Evolutionary conservation across 371 early-diverging fungal genomes (phyloP), one percentile per base, ranked within the genome.

Genomic region (Syncephalastrum racemosum): DNA sequence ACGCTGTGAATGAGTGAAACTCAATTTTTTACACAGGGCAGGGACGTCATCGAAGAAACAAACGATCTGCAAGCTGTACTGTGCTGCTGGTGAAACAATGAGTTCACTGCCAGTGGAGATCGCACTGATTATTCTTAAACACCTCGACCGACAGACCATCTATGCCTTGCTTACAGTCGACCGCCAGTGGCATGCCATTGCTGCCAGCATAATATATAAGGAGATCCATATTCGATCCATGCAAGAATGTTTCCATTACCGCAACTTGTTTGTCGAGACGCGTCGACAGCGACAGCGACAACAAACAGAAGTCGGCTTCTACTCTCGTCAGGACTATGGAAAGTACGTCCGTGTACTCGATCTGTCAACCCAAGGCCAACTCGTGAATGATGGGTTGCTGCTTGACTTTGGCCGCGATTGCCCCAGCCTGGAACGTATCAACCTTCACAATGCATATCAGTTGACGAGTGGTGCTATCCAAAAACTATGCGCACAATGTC

Each of bases 201-300:
- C 48, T 31, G n/a, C 41, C 18, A 25, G 41, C 3, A 19, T 40
- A 24, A 40, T 59, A 12, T 59, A 59, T 16, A 20, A 20, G 23
- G 46, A 23, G 1, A 12, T 59, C 14, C 36, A 25, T 14, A 41
- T 59, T 18, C 53, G 47, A 13, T 53, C 24, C 19, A 2, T 40
- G 7, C 46, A 25, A 14, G 59, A 59, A 1, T 47, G 39, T 18
- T 59, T 47, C 22, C 45, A 50, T 14, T 59, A 59, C 48, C 48
- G 53, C 2, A 59, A 59, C 46, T 43, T 59, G 39, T 59, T 59
- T 25, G 41, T 44, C 25, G 59, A 59, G 25, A 59, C 59, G 40
- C 59, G 59, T 16, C 58, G 58, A 25, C 22, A 48, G 25, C 53
- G 53, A 47, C 25, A 45, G 45, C 16, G 24, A 46, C 24, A 14